Evolutionary conservation across 257 asterid species (phyloP), one percentile per base, ranked within the genome.

Genomic region (Oldenlandia corymbosa): DNA sequence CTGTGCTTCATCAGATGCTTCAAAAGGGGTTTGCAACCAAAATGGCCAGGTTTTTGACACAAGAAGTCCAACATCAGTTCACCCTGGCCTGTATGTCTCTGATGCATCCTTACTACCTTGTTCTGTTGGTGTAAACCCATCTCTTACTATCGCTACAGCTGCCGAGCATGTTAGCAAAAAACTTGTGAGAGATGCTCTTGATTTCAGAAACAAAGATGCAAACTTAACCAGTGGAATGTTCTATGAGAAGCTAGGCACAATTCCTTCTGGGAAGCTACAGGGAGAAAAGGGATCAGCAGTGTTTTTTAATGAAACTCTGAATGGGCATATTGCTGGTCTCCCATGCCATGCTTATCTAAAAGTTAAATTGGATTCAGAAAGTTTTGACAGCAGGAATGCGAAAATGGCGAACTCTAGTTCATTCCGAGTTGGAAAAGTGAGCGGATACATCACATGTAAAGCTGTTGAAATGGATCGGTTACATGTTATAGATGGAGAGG

Each of bases 51-150:
- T 84, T 71, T 84, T 75, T n/a, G 81, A 80, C 49, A 55, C 14
- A 11, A 28, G 18, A 10, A 28, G 32, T 54, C 23, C 70, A 55
- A 12, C 42, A 8, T 20, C 65, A 46, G 52, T 67, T 4, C 79
- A 84, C 58, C 20, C 68, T 7, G 88, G 88, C 31, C 81, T 84
- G 18, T 81, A 79, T 46, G 60, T 79, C 2, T 84, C 82, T 24
- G 91, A 84, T 58, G 85, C 82, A 43, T 84, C 91, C 37, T 39
- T 84, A 12, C 68, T 84, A 41, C 87, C 91, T 17, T 84, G 85
- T 49, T 81, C 91, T 9, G 69, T 81, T 49, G 85, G 87, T 34
- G 53, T 77, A 65, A 81, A 81, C 52, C 91, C 88, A 43, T 79
- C 73, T 43, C 85, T 81, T 30, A 81, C 91, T 23, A 63, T 79